Percentiles rank a stretch among this genome's conserved stretches.
These are phyloP conservation scores for Blastocystis hominis DNA, from an alignment of 352 stramenopile species.

Conservation along the genomic window DNA sequence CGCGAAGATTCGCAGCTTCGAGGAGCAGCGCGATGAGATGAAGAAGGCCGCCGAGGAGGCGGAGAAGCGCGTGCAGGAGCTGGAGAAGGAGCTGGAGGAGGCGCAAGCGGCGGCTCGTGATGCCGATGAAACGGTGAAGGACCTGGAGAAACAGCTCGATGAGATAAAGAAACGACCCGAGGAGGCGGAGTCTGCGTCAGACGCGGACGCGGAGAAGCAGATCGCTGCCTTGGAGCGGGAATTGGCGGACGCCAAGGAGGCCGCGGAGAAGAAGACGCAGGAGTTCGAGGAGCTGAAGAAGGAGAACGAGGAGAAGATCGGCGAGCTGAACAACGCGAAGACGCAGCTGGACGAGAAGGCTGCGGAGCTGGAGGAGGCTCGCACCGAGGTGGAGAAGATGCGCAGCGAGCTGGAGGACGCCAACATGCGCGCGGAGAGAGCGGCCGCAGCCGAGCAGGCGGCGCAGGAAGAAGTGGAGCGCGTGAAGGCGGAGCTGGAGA, in stretches of 20 bases:
- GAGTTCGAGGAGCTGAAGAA: not conserved
- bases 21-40: not conserved
- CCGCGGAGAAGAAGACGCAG: not conserved
- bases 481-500: not conserved
- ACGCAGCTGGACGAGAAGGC: not conserved
- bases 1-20: not conserved
- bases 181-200: not conserved
- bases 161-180: not conserved
- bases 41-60: not conserved
- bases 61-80: not conserved
- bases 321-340: not conserved
- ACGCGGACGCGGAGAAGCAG: not conserved
- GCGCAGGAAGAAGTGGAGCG: not conserved
- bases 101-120: not conserved
- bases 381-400: not conserved
- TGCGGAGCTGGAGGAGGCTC: not conserved
- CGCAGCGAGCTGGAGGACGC: not conserved
- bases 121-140: not conserved
- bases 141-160: not conserved
- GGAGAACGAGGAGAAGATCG: not conserved
- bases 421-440: not conserved
- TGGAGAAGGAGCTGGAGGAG: not conserved
- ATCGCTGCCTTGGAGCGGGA: not conserved
- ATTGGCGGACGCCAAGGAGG: not conserved
- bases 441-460: not conserved